A percentile compares a stretch with the other conserved stretches of the same genome.
Evolutionary conservation across 495 filamentous ascomycete genomes (phyloP).

Genomic region (Monascus purpureus): DNA sequence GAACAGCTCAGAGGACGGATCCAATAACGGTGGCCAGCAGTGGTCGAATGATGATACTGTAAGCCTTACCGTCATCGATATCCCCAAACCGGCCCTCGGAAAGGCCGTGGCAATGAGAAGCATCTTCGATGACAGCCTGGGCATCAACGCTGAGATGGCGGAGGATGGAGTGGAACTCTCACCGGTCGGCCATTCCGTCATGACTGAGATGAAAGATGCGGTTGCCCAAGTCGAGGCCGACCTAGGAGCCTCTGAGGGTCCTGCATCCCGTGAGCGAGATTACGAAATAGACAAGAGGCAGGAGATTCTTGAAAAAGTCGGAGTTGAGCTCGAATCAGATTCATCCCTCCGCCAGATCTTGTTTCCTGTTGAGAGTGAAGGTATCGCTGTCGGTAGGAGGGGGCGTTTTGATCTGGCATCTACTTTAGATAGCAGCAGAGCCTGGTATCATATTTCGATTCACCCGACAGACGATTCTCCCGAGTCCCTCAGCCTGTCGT

Average conservation of each 20-base stretch:
- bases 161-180: slow-evolving; percentile 71
- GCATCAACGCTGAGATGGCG: slow-evolving; percentile 95
- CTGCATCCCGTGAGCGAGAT: slow-evolving; percentile 55
- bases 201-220: slow-evolving; percentile 72
- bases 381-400: slow-evolving; percentile 54
- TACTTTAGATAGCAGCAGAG: slow-evolving; percentile 62
- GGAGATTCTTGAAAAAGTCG: slow-evolving; percentile 72
- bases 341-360: slow-evolving; percentile 74
- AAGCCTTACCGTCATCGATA: slow-evolving; percentile 75
- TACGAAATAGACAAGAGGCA: slow-evolving; percentile 69
- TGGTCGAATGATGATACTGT: slow-evolving; percentile 68
- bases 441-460: slow-evolving; percentile 89
- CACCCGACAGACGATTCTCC: slow-evolving; percentile 84
- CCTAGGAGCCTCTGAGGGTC: slow-evolving; percentile 58
- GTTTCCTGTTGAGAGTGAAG: slow-evolving; percentile 62
- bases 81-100: slow-evolving; percentile 64
- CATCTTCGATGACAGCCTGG: slow-evolving; percentile 80
- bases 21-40: slow-evolving; percentile 38
- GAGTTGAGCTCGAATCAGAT: slow-evolving; percentile 63
- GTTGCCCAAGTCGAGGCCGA: slow-evolving; percentile 68
- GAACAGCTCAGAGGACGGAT: slow-evolving; percentile 48
- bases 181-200: slow-evolving; percentile 57
- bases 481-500: slow-evolving; percentile 46
- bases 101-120: slow-evolving; percentile 77
- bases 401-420: slow-evolving; percentile 62